Evolutionary conservation across 805 yeast genomes (phyloP).

Genomic region (Kluyveromyces nonfermentans): DNA sequence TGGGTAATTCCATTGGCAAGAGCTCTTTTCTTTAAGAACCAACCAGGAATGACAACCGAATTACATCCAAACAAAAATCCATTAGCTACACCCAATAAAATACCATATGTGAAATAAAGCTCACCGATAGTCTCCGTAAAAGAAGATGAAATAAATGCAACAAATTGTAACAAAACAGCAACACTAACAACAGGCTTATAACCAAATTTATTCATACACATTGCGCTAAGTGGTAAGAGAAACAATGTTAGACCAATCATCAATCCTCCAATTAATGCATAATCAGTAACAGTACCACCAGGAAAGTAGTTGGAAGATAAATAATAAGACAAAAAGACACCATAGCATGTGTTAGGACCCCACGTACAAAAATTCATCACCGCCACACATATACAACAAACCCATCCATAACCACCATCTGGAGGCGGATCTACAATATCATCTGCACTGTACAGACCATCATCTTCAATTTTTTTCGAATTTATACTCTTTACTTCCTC

Average conservation of each 20-base stretch:
- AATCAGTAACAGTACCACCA: conserved; percentile 49
- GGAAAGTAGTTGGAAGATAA: conserved; percentile 39
- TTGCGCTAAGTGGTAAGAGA: conserved; percentile 48
- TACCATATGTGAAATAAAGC: conserved; percentile 57
- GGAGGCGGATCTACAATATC: conserved; percentile 33
- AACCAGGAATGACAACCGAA: conserved; percentile 52
- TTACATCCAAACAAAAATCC: conserved; percentile 54
- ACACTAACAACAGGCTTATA: conserved; percentile 36
- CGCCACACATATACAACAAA: conserved; percentile 41
- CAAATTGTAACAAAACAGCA: conserved; percentile 45
- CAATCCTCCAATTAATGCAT: conserved; percentile 60
- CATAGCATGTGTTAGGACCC: conserved; percentile 64
- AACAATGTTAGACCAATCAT: conserved; percentile 47
- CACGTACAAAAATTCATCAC: conserved; percentile 51
- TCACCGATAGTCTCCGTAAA: conserved; percentile 54
- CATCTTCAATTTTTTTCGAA: conserved; percentile 1
- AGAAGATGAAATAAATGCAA: conserved; percentile 51
- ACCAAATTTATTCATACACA: conserved; percentile 42
- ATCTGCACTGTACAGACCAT: conserved; percentile 7
- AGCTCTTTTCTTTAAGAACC: conserved; percentile 58
- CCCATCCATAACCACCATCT: conserved; percentile 68
- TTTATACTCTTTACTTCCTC: neutral
- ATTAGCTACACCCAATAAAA: conserved; percentile 43
- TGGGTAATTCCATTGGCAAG: conserved; percentile 42
- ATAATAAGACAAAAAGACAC: conserved; percentile 52